Evolutionary conservation across 1,139 yeast species (phyloP), one percentile per base, ranked within the genome.

Genomic region (Hyphopichia fennica): DNA sequence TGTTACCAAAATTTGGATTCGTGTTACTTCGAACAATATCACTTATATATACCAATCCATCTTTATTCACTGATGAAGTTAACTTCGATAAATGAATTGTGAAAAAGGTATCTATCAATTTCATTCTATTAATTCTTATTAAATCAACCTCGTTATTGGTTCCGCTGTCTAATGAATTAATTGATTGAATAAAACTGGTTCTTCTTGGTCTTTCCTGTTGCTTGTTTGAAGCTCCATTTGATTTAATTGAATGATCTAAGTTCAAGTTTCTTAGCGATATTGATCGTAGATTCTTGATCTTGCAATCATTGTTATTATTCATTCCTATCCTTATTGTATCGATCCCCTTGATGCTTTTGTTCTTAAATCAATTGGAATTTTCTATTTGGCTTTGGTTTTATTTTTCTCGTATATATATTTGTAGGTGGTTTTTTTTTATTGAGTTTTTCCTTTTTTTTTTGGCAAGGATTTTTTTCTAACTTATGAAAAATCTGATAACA

Each of bases 21-120:
- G 58, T 48, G 39, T 56, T 59, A 6, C 47, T 42, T 4, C 37
- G 38, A 0, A 57, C 49, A 7, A 67, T 56, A 43, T 69, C 76
- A 47, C 76, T 70, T n/a, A 72, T 54, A 46, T 70, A 69, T 3
- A 70, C 38, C 32, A 67, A 33, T n/a, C 27, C 28, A 23, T 39
- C 27, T 33, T 20, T 8, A 10, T 23, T 23, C 3, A 35, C 35
- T 10, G 35, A 19, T 17, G 19, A 20, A 10, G 17, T 19, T 9
- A 11, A 15, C 23, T 20, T 33, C 11, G 27, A 9, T 33, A 33
- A n/a, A 20, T 33, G 35, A 3, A 33, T 15, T 7, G 35, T 19
- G 42, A 60, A 51, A 43, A 67, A 68, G 3, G 64, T 51, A 37
- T 64, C 69, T 3, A 67, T 38, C 41, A 67, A 45, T 20, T 45